Percentiles rank a stretch among this genome's conserved stretches.
These are phyloP conservation scores for Phytophthora sp. DNA, from an alignment of 352 stramenopile genomes.

Conservation along the genomic window DNA sequence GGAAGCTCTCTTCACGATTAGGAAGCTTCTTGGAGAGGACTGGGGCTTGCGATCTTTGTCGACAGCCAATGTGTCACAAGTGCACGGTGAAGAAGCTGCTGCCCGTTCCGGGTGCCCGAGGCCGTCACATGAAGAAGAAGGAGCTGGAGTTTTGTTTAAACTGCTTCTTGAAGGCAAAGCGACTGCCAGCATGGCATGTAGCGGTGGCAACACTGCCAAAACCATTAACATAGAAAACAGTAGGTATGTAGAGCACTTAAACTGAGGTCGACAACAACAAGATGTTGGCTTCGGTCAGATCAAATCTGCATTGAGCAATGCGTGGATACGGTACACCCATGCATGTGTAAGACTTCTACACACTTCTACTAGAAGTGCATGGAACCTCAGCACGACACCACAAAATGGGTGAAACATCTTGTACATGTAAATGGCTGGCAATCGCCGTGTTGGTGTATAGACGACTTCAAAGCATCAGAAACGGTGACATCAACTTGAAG, in stretches of 20 bases:
- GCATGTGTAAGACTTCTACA: not conserved
- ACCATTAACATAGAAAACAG: slow-evolving; percentile 2
- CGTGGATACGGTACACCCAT: no score
- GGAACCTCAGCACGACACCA: not conserved
- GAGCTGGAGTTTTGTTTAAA: slow-evolving; percentile 41
- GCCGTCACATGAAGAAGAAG: slow-evolving; percentile 30
- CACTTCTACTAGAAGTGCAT: no score
- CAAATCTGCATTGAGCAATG: no score
- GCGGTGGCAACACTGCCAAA: slow-evolving; percentile 27
- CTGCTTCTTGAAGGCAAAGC: slow-evolving; percentile 38
- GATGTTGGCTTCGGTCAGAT: no score
- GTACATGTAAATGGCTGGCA: no score
- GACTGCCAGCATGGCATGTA: slow-evolving; percentile 26
- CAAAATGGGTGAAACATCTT: not conserved
- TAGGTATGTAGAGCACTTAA: not conserved
- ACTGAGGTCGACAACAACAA: no score
- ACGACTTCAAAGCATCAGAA: no score
- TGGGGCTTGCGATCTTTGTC: slow-evolving; percentile 25
- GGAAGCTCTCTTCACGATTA: slow-evolving; percentile 26
- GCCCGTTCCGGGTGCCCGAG: slow-evolving; percentile 31
- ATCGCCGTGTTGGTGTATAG: no score
- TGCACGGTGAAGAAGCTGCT: slow-evolving; percentile 49
- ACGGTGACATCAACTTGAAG: not conserved
- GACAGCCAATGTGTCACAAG: slow-evolving; percentile 37
- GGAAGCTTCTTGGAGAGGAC: slow-evolving; percentile 25